Conservation (phyloP, 2,329 filamentous ascomycete genomes). For the Chaetomiaceae sp. region DNA sequence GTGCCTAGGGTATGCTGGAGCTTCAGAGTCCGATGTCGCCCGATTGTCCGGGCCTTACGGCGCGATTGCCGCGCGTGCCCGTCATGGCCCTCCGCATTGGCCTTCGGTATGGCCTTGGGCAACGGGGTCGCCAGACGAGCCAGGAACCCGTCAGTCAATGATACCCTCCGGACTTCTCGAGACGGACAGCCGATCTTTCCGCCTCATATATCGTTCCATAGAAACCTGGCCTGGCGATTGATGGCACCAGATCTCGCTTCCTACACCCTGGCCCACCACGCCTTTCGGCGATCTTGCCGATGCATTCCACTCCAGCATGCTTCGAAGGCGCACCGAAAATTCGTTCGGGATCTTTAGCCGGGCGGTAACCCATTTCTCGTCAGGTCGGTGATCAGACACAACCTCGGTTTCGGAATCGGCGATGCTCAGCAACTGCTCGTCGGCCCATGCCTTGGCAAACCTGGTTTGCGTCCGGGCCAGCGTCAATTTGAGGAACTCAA, state of each 20-base stretch:
- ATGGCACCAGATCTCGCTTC: slow-evolving; percentile 34
- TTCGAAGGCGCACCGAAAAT: slow-evolving; percentile 45
- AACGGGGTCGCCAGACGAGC: slow-evolving; percentile 14
- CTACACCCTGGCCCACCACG: slow-evolving; percentile 30
- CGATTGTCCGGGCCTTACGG: not conserved
- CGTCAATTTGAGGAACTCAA: slow-evolving; percentile 57
- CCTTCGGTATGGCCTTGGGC: slow-evolving; percentile 2
- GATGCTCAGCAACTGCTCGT: slow-evolving; percentile 45
- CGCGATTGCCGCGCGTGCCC: slow-evolving; percentile 5
- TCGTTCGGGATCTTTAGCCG: slow-evolving; percentile 56
- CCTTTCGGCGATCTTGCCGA: slow-evolving; percentile 35
- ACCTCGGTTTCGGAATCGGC: slow-evolving; percentile 38
- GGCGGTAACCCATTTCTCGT: slow-evolving; percentile 55
- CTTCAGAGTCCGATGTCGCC: slow-evolving; percentile 10
- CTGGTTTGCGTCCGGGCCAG: slow-evolving; percentile 44
- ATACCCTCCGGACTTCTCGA: slow-evolving; percentile 1
- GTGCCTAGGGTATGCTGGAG: slow-evolving; percentile 10
- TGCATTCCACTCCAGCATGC: slow-evolving; percentile 39
- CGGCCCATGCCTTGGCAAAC: slow-evolving; percentile 44
- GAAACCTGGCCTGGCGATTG: slow-evolving; percentile 28
- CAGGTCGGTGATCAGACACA: slow-evolving; percentile 49
- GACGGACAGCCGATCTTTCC: slow-evolving; percentile 3
- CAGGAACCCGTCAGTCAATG: slow-evolving; percentile 13
- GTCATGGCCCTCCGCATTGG: not conserved
- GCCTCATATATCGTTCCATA: slow-evolving; percentile 23